Conservation (phyloP, 805 yeast species). For the Pichia scutulata region DNA sequence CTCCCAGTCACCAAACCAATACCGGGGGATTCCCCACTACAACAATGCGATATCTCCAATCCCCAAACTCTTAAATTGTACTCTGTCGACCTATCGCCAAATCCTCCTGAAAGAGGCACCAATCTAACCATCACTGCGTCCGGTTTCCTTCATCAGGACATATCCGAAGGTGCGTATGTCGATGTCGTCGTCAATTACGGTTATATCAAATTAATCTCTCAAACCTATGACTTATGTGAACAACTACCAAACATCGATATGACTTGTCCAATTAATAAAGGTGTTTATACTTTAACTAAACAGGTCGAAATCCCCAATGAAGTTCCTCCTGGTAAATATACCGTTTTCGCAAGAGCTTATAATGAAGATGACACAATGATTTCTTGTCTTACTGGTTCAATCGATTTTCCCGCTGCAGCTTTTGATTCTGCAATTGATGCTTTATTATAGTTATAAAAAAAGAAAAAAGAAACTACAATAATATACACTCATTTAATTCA, state of each 20-base stretch:
- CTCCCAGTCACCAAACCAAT: slow-evolving; percentile 49
- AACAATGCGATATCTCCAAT: slow-evolving; percentile 60
- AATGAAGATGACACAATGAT: slow-evolving; percentile 75
- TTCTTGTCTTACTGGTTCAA: slow-evolving; percentile 74
- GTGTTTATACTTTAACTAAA: slow-evolving; percentile 58
- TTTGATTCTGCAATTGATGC: neutral
- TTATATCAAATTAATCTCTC: slow-evolving; percentile 77
- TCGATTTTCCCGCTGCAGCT: slow-evolving; percentile 40
- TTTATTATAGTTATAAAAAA: slow-evolving; percentile 1
- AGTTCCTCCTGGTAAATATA: slow-evolving; percentile 93
- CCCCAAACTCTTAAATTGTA: slow-evolving; percentile 59
- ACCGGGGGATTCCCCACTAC: slow-evolving; percentile 86
- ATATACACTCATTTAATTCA: neutral
- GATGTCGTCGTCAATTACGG: slow-evolving; percentile 93
- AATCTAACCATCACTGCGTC: slow-evolving; percentile 73
- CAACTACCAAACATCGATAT: slow-evolving; percentile 75
- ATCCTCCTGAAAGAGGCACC: slow-evolving; percentile 83
- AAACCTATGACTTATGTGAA: slow-evolving; percentile 91
- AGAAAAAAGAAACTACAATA: no score
- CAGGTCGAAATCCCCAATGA: slow-evolving; percentile 78
- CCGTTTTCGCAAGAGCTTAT: slow-evolving; percentile 83
- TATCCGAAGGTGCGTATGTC: slow-evolving; percentile 85
- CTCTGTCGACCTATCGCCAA: slow-evolving; percentile 59
- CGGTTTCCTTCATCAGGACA: slow-evolving; percentile 48
- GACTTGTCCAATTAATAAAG: slow-evolving; percentile 74